Evolutionary conservation across 176 grass and related monocot genomes (phyloP).

Genomic region (Carex myosuroides): DNA sequence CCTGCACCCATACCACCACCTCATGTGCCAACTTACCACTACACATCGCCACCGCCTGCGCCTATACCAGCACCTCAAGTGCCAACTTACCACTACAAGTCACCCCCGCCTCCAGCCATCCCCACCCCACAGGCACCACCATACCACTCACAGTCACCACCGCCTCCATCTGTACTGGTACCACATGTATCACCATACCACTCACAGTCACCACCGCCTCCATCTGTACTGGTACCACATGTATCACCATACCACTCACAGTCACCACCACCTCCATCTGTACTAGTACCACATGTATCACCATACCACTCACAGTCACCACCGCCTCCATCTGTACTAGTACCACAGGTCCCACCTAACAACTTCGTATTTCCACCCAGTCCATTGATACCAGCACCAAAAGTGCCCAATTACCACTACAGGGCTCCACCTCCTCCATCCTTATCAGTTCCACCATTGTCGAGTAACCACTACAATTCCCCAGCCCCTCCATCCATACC

Average conservation of each 20-base stretch:
- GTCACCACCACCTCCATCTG: constrained; percentile 36
- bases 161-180: no score
- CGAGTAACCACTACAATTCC: constrained; percentile 24
- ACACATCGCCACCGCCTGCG: constrained; percentile 29
- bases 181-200: no score
- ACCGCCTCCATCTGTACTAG: constrained; percentile 32
- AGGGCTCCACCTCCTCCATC: constrained; percentile 31
- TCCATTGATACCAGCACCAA: neutral
- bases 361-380: constrained; percentile 21
- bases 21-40: constrained; percentile 22
- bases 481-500: constrained; percentile 9
- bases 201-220: no score
- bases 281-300: constrained; percentile 16
- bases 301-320: constrained; percentile 11
- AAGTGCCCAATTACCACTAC: constrained; percentile 14
- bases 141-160: neutral
- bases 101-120: constrained; percentile 26
- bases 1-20: constrained; percentile 24
- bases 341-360: constrained; percentile 19
- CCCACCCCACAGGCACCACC: constrained; percentile 28
- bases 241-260: neutral
- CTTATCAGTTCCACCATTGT: neutral
- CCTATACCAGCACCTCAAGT: constrained; percentile 25
- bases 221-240: no score
- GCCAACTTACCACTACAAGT: constrained; percentile 28